These are phyloP conservation scores for Dujonia santamariae DNA, from an alignment of 1,139 yeast species.

Conservation along the genomic window DNA sequence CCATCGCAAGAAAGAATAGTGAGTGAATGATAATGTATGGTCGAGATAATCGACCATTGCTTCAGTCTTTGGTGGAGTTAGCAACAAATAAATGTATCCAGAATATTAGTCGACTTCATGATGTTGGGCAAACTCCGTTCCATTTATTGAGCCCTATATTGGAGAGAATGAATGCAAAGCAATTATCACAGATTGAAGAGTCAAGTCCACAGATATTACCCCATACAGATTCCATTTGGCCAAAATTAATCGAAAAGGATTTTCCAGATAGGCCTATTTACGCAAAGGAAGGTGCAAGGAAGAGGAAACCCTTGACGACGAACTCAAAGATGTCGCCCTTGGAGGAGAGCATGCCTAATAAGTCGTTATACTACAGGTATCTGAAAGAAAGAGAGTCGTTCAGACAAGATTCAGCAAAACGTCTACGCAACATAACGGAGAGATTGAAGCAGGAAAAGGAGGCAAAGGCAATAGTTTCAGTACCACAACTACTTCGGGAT, in stretches of 20 bases:
- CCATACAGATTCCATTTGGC: slow-evolving; percentile 55
- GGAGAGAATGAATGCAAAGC: slow-evolving; percentile 43
- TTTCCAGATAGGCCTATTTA: slow-evolving; percentile 43
- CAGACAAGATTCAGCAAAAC: slow-evolving; percentile 48
- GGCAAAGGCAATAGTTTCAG: slow-evolving; percentile 43
- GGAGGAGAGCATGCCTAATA: slow-evolving; percentile 33
- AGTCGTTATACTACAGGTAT: slow-evolving; percentile 40
- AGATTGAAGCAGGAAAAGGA: slow-evolving; percentile 41
- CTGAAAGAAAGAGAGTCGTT: slow-evolving; percentile 42
- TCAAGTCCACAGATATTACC: slow-evolving; percentile 43
- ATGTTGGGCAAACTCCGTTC: slow-evolving; percentile 47
- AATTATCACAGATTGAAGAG: slow-evolving; percentile 42
- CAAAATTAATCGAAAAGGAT: slow-evolving; percentile 38
- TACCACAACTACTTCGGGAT: slow-evolving; percentile 35
- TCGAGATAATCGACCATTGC: background rate
- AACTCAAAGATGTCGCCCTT: background rate
- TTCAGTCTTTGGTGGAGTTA: slow-evolving; percentile 11
- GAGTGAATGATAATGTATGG: too few species aligned
- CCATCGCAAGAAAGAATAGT: too few species aligned
- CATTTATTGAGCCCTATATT: slow-evolving; percentile 44
- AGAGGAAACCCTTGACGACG: slow-evolving; percentile 1
- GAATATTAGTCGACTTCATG: slow-evolving; percentile 10
- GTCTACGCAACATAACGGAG: slow-evolving; percentile 44
- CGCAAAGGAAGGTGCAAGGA: slow-evolving; percentile 8
- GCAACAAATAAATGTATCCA: slow-evolving; percentile 15